Base-by-base conservation (phyloP, 192 early-diverging fungal species). In the Chytriomyces sp. region DNA sequence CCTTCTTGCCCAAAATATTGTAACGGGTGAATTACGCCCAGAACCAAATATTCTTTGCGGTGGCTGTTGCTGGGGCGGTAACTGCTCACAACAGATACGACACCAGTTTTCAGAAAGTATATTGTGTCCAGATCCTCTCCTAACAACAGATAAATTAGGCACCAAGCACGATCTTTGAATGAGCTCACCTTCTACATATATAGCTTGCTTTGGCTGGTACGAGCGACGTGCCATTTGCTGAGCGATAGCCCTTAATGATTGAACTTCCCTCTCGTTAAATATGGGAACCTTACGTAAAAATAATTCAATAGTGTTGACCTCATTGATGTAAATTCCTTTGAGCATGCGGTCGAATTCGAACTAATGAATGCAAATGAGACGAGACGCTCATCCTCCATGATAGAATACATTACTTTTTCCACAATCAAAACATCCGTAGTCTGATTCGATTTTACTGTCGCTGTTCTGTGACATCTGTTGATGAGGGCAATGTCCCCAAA, bases 361-460 rank as follows among this genome's bases (percentile, higher is more conserved):
- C 44, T 49, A 22, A 49, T 49, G 44, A n/a, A 14, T 14, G 22
- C 22, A 49, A 49, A 49, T 49, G 44, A 49, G 22, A 22, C 44
- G 22, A 49, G 14, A 19, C 30, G 25, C 37, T 39, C 33, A 26
- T 41, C 37, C 31, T 39, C n/a, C n/a, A n/a, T n/a, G n/a, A n/a
- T n/a, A n/a, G n/a, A n/a, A n/a, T n/a, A n/a, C n/a, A n/a, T n/a
- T 70, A 38, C 40, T 44, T 64, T 28, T 39, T 70, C 60, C 31
- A 67, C 71, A 44, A 19, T 53, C 33, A 34, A 36, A 62, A 30
- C 44, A 36, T 64, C 52, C 71, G 10, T 65, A 39, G 64, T 33
- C 54, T 52, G 64, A 49, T 17, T 65, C 41, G 44, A 33, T 54
- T 65, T 33, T 40, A 53, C 44, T 49, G 44, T n/a, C 17, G 44